Percentiles rank a stretch among this genome's conserved stretches.
Conservation (phyloP, 2,329 filamentous ascomycete species). For the Alternaria metachromatica region DNA sequence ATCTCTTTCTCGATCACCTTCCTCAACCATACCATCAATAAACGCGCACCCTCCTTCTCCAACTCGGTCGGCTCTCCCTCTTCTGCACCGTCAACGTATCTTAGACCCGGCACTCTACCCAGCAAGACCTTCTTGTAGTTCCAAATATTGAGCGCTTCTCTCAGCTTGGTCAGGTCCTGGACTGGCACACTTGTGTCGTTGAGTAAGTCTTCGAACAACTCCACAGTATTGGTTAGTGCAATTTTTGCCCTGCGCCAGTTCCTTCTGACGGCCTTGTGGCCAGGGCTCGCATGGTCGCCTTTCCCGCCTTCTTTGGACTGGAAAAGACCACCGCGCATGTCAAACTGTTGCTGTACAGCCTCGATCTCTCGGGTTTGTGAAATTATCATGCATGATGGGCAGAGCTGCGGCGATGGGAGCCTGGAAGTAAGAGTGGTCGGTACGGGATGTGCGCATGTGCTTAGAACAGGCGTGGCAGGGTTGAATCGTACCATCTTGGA, state of each 20-base stretch:
- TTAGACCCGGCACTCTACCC: conserved; percentile 15
- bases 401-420: background rate
- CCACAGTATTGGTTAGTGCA: conserved; percentile 7
- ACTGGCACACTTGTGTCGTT: background rate
- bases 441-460: background rate
- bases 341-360: conserved; percentile 1
- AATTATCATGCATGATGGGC: conserved; percentile 10
- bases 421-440: background rate
- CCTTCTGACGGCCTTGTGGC: conserved; percentile 1
- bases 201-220: conserved; percentile 5
- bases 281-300: background rate
- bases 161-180: conserved; percentile 3
- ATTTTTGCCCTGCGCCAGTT: conserved; percentile 16
- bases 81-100: conserved; percentile 7
- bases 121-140: conserved; percentile 11
- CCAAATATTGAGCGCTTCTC: conserved; percentile 10
- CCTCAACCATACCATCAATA: conserved; percentile 4
- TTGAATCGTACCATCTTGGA: background rate
- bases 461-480: background rate
- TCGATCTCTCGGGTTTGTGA: background rate
- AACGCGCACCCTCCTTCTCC: conserved; percentile 7
- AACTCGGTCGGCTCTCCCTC: conserved; percentile 11
- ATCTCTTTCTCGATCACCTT: conserved; percentile 4
- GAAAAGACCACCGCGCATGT: conserved; percentile 8
- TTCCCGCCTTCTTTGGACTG: background rate